phyloP scores from a whole-genome alignment of 2,329 filamentous ascomycete species.

The Plenodomus tracheiphilus region DNA sequence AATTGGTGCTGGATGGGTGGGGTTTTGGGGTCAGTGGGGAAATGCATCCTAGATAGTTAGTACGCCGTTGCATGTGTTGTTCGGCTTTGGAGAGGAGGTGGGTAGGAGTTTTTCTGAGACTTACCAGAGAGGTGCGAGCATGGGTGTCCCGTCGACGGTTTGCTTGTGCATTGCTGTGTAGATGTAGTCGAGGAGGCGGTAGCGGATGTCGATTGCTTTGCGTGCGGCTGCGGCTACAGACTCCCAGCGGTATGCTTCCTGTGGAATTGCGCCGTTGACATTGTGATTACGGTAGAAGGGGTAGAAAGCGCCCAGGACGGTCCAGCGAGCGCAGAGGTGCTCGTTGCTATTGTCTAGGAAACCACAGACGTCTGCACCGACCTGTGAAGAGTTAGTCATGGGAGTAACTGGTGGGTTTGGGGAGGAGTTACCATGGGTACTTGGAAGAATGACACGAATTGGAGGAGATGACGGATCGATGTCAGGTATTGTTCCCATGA shows the following conservation, averaged over 20 bases:
- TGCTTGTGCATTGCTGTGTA: conserved; percentile 71
- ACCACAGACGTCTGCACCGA: conserved; percentile 70
- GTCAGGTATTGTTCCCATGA: conserved; percentile 50
- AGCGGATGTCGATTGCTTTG: conserved; percentile 71
- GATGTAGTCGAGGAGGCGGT: conserved; percentile 77
- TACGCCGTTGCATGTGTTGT: too few relatives aligned
- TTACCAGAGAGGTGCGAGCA: conserved; percentile 71
- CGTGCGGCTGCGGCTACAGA: conserved; percentile 66
- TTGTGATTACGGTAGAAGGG: conserved; percentile 79
- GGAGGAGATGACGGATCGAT: conserved; percentile 46
- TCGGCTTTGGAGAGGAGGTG: too few relatives aligned
- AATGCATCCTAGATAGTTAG: conserved; percentile 56
- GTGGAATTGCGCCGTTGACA: conserved; percentile 59
- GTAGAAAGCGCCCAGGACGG: conserved; percentile 69
- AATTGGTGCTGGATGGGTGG: conserved; percentile 58
- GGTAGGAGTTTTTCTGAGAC: too few relatives aligned
- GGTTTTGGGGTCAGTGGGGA: conserved; percentile 59
- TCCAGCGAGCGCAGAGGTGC: conserved; percentile 73
- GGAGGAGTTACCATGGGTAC: conserved; percentile 45
- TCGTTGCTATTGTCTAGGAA: conserved; percentile 69
- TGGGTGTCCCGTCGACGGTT: conserved; percentile 64
- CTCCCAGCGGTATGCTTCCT: conserved; percentile 63
- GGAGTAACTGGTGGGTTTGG: too few relatives aligned
- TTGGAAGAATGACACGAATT: conserved; percentile 52
- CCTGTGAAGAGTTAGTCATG: conserved; percentile 7